Conservation (phyloP, 108 stramenopile genomes). For the Cyclostephanos invisitatus region DNA sequence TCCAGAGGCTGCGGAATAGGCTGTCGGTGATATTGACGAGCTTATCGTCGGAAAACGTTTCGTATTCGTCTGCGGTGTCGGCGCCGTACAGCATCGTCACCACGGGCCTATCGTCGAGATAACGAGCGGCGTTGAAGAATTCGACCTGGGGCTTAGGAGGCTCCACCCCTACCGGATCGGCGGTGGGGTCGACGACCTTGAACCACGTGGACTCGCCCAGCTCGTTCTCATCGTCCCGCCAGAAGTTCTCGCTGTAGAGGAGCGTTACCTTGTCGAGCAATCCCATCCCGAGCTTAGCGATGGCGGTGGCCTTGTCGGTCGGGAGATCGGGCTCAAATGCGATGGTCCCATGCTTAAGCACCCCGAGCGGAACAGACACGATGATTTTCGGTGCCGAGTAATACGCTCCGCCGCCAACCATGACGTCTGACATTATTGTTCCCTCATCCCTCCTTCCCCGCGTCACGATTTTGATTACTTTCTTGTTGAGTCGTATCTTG, state of each 20-base stretch:
- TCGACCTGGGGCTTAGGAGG: constrained; percentile 24
- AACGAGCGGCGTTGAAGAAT: constrained; percentile 29
- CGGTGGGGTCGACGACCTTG: too few relatives aligned
- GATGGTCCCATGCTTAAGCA: constrained; percentile 61
- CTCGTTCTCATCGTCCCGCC: constrained; percentile 57
- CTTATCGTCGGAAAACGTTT: constrained; percentile 46
- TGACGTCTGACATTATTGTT: too few relatives aligned
- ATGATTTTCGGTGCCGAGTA: constrained; percentile 27
- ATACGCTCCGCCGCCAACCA: too few relatives aligned
- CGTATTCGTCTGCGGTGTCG: constrained; percentile 51
- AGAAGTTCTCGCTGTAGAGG: constrained; percentile 55
- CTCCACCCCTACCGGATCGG: background rate
- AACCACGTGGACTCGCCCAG: constrained; percentile 25
- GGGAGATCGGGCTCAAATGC: constrained; percentile 61
- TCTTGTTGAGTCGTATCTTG: too few relatives aligned
- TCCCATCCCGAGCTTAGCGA: constrained; percentile 68
- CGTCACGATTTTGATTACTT: too few relatives aligned
- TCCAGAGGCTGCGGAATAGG: constrained; percentile 45
- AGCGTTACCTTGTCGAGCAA: constrained; percentile 69
- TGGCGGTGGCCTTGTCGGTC: constrained; percentile 55
- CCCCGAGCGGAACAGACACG: constrained; percentile 78
- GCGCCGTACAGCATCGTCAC: constrained; percentile 62
- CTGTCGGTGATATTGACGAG: constrained; percentile 50
- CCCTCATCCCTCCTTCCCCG: too few relatives aligned
- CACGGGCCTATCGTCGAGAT: constrained; percentile 45